Percentiles rank a stretch among this genome's conserved stretches.
These are phyloP conservation scores for Hysterangium stoloniferum DNA, from an alignment of 768 basidiomycete genomes.

Conservation along the genomic window DNA sequence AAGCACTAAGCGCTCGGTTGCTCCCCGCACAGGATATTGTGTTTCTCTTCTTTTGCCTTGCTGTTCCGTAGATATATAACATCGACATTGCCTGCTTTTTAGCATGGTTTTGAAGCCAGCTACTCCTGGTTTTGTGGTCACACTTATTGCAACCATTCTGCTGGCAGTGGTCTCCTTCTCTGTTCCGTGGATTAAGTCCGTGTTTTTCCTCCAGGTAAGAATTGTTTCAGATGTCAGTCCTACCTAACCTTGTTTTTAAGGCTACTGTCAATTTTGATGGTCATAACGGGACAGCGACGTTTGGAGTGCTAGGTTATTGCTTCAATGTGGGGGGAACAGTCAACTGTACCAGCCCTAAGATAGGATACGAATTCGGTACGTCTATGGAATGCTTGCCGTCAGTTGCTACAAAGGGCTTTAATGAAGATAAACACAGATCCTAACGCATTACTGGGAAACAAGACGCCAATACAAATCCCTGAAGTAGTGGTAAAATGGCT, in stretches of 20 bases:
- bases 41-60: neutral
- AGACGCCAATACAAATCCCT: constrained; percentile 62
- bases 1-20: neutral
- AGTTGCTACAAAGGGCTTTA: neutral
- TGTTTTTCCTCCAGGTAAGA: constrained; percentile 67
- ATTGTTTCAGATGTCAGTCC: too few species aligned
- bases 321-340: constrained; percentile 39
- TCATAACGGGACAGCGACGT: constrained; percentile 56
- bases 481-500: constrained; percentile 87
- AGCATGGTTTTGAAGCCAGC: constrained; percentile 66
- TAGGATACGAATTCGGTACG: constrained; percentile 87
- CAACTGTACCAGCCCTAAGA: constrained; percentile 69
- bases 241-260: constrained; percentile 24
- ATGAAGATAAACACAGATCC: constrained; percentile 46
- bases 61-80: neutral
- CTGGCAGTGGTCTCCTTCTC: constrained; percentile 86
- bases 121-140: constrained; percentile 83
- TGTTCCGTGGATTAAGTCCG: constrained; percentile 80
- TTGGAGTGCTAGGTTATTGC: constrained; percentile 92
- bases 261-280: constrained; percentile 47
- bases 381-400: constrained; percentile 13
- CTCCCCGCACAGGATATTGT: neutral
- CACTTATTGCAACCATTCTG: constrained; percentile 67
- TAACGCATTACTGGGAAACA: constrained; percentile 69
- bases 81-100: neutral